These are phyloP conservation scores for Colletotrichum gloeosporioides DNA, from an alignment of 2,329 filamentous ascomycete species.

Conservation along the genomic window DNA sequence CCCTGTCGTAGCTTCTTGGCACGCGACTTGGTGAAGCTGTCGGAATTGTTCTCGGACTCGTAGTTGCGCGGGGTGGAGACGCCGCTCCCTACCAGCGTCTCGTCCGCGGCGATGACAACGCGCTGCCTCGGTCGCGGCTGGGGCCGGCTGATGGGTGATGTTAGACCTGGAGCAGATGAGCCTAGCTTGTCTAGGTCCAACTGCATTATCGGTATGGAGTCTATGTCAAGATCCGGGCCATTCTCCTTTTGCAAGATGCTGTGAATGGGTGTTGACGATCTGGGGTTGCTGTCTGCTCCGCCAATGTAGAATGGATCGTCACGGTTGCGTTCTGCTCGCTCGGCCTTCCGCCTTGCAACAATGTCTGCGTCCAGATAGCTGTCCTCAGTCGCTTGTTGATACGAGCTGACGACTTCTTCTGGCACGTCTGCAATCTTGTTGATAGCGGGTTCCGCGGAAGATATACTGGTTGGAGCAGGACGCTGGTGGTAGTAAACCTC, in stretches of 20 bases:
- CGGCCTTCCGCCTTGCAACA: constrained; percentile 74
- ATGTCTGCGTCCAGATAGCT: constrained; percentile 76
- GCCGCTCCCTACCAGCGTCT: constrained; percentile 67
- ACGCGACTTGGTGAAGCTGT: constrained; percentile 53
- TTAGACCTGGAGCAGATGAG: constrained; percentile 27
- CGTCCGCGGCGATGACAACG: constrained; percentile 75
- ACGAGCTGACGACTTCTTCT: constrained; percentile 56
- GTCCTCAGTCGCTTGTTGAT: constrained; percentile 67
- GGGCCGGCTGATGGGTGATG: constrained; percentile 34
- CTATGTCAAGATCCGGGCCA: constrained; percentile 83
- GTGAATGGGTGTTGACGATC: constrained; percentile 78
- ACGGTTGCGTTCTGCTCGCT: constrained; percentile 80
- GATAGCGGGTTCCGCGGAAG: constrained; percentile 61
- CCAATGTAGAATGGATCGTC: constrained; percentile 97
- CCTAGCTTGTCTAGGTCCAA: constrained; percentile 73
- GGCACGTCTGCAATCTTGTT: constrained; percentile 52
- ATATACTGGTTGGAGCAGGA: constrained; percentile 55
- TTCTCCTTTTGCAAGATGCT: constrained; percentile 76
- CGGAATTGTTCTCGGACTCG: constrained; percentile 59
- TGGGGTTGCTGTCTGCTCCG: constrained; percentile 56
- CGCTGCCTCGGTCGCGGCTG: constrained; percentile 56
- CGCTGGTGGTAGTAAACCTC: constrained; percentile 68
- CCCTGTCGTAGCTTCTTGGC: constrained; percentile 61
- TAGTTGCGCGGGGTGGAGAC: constrained; percentile 55
- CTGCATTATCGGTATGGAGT: constrained; percentile 95